A percentile compares a stretch with the other conserved stretches of the same genome.
Conservation (phyloP, 2,329 filamentous ascomycete genomes). For the Trichoderma sp. region DNA sequence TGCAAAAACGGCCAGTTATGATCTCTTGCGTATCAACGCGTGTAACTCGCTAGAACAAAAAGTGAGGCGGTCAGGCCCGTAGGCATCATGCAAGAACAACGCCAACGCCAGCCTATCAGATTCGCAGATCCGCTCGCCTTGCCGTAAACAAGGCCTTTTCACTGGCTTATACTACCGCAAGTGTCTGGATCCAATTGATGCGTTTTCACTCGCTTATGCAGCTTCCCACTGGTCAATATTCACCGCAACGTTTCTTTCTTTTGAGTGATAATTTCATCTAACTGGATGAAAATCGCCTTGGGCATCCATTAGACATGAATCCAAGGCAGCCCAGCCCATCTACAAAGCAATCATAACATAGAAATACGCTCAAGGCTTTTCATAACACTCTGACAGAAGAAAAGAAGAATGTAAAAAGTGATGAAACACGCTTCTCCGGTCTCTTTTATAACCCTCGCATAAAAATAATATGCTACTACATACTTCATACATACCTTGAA, state of each 20-base stretch:
- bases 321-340: background rate
- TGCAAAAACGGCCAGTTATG: no score
- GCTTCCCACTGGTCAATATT: background rate
- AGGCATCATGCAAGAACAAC: background rate
- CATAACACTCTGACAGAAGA: background rate
- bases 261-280: background rate
- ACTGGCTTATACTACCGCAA: background rate
- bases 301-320: constrained; percentile 14
- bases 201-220: background rate
- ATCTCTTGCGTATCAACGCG: background rate
- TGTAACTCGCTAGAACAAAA: background rate
- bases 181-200: background rate
- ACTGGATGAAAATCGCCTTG: background rate
- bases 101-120: background rate
- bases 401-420: background rate
- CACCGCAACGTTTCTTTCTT: background rate
- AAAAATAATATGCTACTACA: background rate
- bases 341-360: background rate
- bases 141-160: background rate
- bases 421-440: background rate
- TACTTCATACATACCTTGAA: constrained; percentile 24
- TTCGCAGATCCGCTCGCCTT: background rate
- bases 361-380: background rate
- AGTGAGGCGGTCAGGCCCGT: constrained; percentile 16
- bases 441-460: constrained; percentile 18